Evolutionary conservation across 257 asterid genomes (phyloP), one percentile per base, ranked within the genome.

Genomic region (Solanum sitiens): DNA sequence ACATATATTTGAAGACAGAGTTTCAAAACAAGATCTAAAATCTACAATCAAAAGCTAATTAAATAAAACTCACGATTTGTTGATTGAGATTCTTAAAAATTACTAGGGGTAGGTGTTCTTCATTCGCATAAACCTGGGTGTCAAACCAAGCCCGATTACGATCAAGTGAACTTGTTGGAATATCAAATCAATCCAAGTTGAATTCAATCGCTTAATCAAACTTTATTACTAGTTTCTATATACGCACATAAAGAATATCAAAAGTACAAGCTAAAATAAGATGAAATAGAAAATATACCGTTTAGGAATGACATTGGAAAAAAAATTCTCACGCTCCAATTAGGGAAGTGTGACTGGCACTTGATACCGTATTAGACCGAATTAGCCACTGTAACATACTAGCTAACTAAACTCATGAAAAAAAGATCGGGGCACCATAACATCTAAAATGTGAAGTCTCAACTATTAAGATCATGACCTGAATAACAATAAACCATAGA

Each of bases 261-360:
- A 70, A 30, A 30, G 4, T 25, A 65, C 18, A 68, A 27, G 3
- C 13, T 68, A 68, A 68, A 27, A 21, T 27, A 27, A 68, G 21
- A 68, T 68, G 15, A 6, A 42, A 18, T 0, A 16, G 10, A 40
- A 87, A 21, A 53, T 4, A 89, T 76, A 96, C 98, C 98, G 98
- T 80, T 91, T 80, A 3, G 99, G 99, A 92, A 94, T 93, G 87
- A 95, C 98, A 90, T 94, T 95, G 90, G 11, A 94, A 96, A 72
- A 96, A 93, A 88, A 94, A 14, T 7, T 15, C 8, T 2, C 59
- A 50, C 1, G 21, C 21, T 5, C 21, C 21, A 50, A 14, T 5
- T 50, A 15, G 21, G 59, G 21, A 50, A 15, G 21, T 20, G 20
- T 20, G 1, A 50, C 8, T 5, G 1, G 7, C 0, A 16, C 8